Percentiles rank a stretch among this genome's conserved stretches.
These are phyloP conservation scores for Epichloe coenophiala DNA, from an alignment of 2,329 filamentous ascomycete genomes.

Conservation along the genomic window DNA sequence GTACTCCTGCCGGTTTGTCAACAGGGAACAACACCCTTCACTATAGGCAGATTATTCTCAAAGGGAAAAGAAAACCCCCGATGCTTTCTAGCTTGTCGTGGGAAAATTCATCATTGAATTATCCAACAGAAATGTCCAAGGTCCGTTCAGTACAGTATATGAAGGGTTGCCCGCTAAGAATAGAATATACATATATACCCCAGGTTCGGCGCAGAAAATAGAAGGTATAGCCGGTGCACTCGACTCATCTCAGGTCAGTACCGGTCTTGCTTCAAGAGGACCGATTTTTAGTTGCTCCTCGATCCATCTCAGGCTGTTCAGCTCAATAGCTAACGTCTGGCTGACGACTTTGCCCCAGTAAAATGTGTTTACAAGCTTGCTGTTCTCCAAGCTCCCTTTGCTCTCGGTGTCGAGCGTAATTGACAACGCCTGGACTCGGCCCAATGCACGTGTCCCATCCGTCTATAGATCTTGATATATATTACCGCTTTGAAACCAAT, in stretches of 20 bases:
- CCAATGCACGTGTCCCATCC: slow-evolving; percentile 1
- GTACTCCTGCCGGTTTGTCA: too few relatives aligned
- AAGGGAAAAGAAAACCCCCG: too few relatives aligned
- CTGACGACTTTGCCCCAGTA: neutral
- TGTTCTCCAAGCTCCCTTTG: neutral
- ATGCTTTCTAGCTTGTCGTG: neutral
- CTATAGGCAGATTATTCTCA: too few relatives aligned
- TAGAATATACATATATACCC: slow-evolving; percentile 2
- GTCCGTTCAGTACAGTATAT: neutral
- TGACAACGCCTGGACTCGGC: slow-evolving; percentile 8
- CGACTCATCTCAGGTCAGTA: neutral
- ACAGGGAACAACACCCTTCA: too few relatives aligned
- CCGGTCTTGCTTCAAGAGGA: too few relatives aligned
- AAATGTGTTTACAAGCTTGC: neutral
- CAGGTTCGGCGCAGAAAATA: neutral
- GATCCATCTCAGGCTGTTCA: neutral
- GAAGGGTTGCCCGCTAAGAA: neutral
- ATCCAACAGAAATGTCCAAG: slow-evolving; percentile 3
- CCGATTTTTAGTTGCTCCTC: too few relatives aligned
- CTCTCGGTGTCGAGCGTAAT: neutral
- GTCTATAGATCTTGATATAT: slow-evolving; percentile 13
- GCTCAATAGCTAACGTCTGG: neutral
- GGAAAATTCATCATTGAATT: neutral
- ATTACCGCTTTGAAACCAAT: slow-evolving; percentile 10
- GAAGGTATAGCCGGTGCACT: neutral